Base-by-base conservation (phyloP, 805 yeast genomes). In the Schwanniomyces vanrijiae region DNA sequence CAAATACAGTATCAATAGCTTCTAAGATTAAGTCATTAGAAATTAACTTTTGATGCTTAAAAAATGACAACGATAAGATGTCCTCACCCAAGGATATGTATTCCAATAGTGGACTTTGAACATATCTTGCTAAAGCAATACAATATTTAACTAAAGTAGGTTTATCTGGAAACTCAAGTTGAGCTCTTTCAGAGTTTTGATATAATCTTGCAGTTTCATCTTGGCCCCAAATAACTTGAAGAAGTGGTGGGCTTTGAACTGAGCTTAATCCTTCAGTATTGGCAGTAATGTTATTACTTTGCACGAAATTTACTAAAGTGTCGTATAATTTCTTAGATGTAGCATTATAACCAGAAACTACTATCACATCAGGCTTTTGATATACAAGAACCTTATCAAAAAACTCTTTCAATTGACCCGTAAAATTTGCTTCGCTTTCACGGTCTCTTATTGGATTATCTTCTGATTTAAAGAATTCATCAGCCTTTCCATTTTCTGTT, bases 191-290 rank as follows among this genome's bases (percentile, higher is more conserved):
- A 0, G 97, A 88, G 60, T 83, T 82, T 62, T 91, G 95, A 64
- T 78, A 94, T 50, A 94, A 78, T 46, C 95, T 76, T 0, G 98
- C 97, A 25, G 95, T 89, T 64, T 94, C 98, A 64, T 92, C 97
- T 55, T 86, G 88, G 37, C 88, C 96, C 83, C 90, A 92, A 13
- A 90, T 69, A 3, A 90, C 80, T 34, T 82, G 84, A 33, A 88
- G 59, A 8, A 80, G 74, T 8, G 87, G 86, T n/a, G 81, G 68
- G 20, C 64, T 68, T 40, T 71, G 70, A 21, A 57, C 65, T 19
- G 59, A 61, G 44, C 57, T 42, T 29, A 75, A 71, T 18, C 66
- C 76, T 34, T 81, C 83, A 33, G 72, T 74, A 44, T 73, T 80
- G 28, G 77, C 83, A 4, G 72, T 64, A 24, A 87, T 67, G 43